Evolutionary conservation across 2,329 filamentous ascomycete genomes (phyloP).

Genomic region (Nectriaceae sp.): DNA sequence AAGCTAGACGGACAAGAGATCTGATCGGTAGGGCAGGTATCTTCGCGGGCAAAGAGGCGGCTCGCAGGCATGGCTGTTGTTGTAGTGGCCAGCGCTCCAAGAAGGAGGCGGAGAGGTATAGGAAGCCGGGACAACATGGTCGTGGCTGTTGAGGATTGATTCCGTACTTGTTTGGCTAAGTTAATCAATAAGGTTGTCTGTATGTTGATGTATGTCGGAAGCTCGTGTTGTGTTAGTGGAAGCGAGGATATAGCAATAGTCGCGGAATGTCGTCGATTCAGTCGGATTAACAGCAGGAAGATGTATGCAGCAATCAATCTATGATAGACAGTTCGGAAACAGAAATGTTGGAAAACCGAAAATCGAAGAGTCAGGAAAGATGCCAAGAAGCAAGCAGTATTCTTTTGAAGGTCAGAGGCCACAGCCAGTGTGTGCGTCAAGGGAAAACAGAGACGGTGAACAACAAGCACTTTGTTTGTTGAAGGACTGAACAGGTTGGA

Average conservation of each 20-base stretch:
- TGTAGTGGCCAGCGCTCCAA: conserved; percentile 39
- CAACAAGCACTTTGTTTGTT: conserved; percentile 20
- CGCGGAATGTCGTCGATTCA: neutral
- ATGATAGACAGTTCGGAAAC: neutral
- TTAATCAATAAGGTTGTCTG: conserved; percentile 2
- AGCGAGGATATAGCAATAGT: neutral
- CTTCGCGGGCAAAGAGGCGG: conserved; percentile 44
- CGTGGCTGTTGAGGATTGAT: conserved; percentile 7
- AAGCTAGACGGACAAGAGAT: conserved; percentile 56
- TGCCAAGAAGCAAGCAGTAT: neutral
- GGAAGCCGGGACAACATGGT: conserved; percentile 20
- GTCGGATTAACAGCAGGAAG: neutral
- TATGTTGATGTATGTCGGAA: conserved; percentile 1
- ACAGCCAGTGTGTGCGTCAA: neutral
- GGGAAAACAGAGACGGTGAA: neutral
- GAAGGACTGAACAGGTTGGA: conserved; percentile 3
- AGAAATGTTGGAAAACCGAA: neutral
- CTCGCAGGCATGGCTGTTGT: conserved; percentile 42
- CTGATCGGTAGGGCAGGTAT: conserved; percentile 54
- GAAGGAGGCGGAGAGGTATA: conserved; percentile 36
- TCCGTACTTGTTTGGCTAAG: no score
- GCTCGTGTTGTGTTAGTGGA: neutral
- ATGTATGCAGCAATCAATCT: neutral
- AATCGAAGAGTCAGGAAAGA: neutral
- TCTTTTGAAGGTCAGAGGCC: neutral